Conservation (phyloP, 768 basidiomycete species). For the Boletales sp. region DNA sequence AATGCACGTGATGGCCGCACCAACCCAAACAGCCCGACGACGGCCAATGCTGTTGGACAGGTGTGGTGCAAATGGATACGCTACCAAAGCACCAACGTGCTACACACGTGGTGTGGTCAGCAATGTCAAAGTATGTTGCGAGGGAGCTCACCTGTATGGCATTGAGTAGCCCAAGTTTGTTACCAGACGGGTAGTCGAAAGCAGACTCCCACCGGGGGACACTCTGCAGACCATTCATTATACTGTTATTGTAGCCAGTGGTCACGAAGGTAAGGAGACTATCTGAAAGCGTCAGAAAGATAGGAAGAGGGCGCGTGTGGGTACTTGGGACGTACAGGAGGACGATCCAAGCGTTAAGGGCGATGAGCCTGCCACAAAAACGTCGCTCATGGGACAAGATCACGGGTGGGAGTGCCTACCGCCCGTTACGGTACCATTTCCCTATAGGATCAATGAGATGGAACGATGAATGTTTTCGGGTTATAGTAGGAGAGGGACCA, state of each 20-base stretch:
- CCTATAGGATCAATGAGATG: conserved; percentile 61
- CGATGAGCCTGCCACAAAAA: conserved; percentile 43
- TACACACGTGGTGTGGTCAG: conserved; percentile 22
- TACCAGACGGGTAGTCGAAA: conserved; percentile 54
- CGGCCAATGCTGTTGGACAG: conserved; percentile 72
- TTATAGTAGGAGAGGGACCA: no score
- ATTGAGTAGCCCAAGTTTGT: conserved; percentile 64
- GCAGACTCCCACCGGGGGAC: conserved; percentile 59
- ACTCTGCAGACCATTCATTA: conserved; percentile 80
- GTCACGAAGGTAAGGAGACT: conserved; percentile 75
- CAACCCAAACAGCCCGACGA: conserved; percentile 60
- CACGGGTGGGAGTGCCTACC: conserved; percentile 35
- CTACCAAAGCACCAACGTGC: conserved; percentile 69
- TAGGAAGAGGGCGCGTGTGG: neutral
- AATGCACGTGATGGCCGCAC: conserved; percentile 64
- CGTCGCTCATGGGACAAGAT: neutral
- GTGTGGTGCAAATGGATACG: conserved; percentile 68
- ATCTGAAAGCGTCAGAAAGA: conserved; percentile 2
- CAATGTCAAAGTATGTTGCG: neutral
- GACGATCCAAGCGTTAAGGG: conserved; percentile 66
- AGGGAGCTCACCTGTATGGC: conserved; percentile 57
- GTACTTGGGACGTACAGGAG: conserved; percentile 46
- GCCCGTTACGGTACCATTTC: conserved; percentile 76
- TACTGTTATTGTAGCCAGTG: conserved; percentile 72
- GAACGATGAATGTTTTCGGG: conserved; percentile 31